A percentile compares a stretch with the other conserved stretches of the same genome.
Evolutionary conservation across 2,329 filamentous ascomycete genomes (phyloP).

Genomic region (Blastomyces emzantsi): DNA sequence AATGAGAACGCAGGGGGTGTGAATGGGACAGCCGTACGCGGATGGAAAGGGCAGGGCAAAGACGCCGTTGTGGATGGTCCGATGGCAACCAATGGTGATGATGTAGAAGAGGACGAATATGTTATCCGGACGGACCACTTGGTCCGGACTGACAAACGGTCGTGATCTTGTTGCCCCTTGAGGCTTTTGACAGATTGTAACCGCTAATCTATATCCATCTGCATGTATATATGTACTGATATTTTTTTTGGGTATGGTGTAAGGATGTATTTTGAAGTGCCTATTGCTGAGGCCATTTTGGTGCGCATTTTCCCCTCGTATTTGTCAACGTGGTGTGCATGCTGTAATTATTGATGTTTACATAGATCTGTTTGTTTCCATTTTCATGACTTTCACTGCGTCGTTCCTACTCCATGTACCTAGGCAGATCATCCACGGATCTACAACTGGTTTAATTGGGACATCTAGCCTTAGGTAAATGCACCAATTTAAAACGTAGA

Average conservation of each 20-base stretch:
- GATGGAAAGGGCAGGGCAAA: conserved; percentile 32
- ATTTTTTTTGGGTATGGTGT: neutral
- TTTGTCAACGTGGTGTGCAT: neutral
- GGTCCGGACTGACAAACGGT: conserved; percentile 7
- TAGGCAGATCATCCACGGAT: neutral
- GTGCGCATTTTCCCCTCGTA: neutral
- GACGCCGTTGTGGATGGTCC: conserved; percentile 22
- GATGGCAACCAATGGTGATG: conserved; percentile 17
- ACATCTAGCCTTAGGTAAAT: neutral
- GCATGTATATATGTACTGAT: neutral
- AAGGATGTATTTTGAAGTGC: neutral
- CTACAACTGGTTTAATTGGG: neutral
- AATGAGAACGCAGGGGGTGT: conserved; percentile 9
- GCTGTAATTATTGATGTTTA: neutral
- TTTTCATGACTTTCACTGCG: neutral
- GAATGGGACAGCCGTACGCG: conserved; percentile 2
- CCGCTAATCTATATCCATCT: neutral
- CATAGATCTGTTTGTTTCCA: neutral
- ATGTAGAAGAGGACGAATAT: conserved; percentile 30
- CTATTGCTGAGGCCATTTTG: neutral
- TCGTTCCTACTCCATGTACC: neutral
- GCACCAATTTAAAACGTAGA: neutral
- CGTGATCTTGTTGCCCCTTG: neutral
- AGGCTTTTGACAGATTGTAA: neutral
- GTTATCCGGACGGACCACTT: conserved; percentile 33